Conservation (phyloP, 2,329 filamentous ascomycete genomes). For the Coniochaeta pulveracea region DNA sequence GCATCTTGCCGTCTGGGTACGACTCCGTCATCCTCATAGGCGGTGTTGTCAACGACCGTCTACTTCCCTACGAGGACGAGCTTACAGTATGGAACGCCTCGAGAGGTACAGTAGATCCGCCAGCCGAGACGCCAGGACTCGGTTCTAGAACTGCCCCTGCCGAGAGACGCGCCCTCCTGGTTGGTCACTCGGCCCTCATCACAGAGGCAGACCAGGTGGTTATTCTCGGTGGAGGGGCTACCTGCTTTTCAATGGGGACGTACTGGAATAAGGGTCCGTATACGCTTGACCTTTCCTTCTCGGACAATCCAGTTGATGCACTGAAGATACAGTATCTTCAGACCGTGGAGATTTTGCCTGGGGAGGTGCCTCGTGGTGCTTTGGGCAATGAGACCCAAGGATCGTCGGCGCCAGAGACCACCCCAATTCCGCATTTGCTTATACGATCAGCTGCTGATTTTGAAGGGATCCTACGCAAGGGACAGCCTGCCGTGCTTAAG, state of each 20-base stretch:
- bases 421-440: slow-evolving; percentile 36
- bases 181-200: slow-evolving; percentile 51
- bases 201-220: slow-evolving; percentile 38
- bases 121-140: too few species aligned
- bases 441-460: slow-evolving; percentile 48
- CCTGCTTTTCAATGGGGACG: slow-evolving; percentile 84
- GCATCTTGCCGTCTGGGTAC: slow-evolving; percentile 10
- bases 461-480: slow-evolving; percentile 39
- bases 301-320: not conserved
- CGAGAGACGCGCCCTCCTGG: slow-evolving; percentile 49
- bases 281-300: slow-evolving; percentile 17
- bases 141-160: too few species aligned
- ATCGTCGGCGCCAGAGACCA: slow-evolving; percentile 9
- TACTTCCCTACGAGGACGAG: slow-evolving; percentile 38
- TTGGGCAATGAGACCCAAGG: not conserved
- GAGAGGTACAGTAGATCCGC: too few species aligned
- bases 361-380: slow-evolving; percentile 1
- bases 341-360: slow-evolving; percentile 6
- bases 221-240: slow-evolving; percentile 69
- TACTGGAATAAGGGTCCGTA: slow-evolving; percentile 63
- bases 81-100: slow-evolving; percentile 32
- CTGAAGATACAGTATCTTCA: not conserved
- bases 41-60: slow-evolving; percentile 27
- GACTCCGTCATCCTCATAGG: slow-evolving; percentile 24
- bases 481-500: slow-evolving; percentile 55